phyloP scores from a whole-genome alignment of 139 green algal genomes.

The Chloropicon primus region DNA sequence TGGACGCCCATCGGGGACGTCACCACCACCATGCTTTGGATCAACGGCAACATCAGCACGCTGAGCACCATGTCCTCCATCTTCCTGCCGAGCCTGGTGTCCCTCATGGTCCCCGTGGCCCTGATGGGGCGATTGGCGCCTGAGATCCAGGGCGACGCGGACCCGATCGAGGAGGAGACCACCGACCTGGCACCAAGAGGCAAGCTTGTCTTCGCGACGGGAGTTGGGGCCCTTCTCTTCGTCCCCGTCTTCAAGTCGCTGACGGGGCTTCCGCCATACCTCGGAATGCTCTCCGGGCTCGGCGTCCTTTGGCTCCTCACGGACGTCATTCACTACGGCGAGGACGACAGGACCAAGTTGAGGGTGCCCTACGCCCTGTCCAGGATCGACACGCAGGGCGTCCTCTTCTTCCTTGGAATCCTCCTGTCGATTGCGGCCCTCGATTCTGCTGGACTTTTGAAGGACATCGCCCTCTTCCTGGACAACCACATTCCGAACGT shows the following conservation, averaged over 20 bases:
- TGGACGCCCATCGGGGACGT: constrained; percentile 65
- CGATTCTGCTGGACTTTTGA: constrained; percentile 39
- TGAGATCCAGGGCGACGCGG: constrained; percentile 23
- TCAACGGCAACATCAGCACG: constrained; percentile 50
- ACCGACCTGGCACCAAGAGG: constrained; percentile 26
- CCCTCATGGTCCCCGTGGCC: constrained; percentile 28
- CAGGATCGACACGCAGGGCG: constrained; percentile 44
- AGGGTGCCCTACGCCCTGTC: constrained; percentile 30
- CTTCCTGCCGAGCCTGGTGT: constrained; percentile 27
- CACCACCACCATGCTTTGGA: constrained; percentile 71
- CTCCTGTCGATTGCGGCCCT: constrained; percentile 47
- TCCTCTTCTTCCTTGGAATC: constrained; percentile 65
- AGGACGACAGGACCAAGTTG: constrained; percentile 23
- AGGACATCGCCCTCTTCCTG: constrained; percentile 30
- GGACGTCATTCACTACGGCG: constrained; percentile 51
- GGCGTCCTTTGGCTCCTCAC: constrained; percentile 55
- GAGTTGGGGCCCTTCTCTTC: constrained; percentile 41
- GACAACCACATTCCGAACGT: constrained; percentile 22
- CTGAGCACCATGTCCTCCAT: constrained; percentile 37
- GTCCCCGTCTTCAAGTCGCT: constrained; percentile 49
- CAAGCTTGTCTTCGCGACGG: constrained; percentile 39
- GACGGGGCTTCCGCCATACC: constrained; percentile 50
- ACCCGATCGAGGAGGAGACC: background rate
- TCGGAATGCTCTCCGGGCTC: constrained; percentile 55
- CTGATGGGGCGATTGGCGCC: constrained; percentile 22